Evolutionary conservation across 202 grass and related monocot genomes (phyloP).

Genomic region (Setaria viridis): DNA sequence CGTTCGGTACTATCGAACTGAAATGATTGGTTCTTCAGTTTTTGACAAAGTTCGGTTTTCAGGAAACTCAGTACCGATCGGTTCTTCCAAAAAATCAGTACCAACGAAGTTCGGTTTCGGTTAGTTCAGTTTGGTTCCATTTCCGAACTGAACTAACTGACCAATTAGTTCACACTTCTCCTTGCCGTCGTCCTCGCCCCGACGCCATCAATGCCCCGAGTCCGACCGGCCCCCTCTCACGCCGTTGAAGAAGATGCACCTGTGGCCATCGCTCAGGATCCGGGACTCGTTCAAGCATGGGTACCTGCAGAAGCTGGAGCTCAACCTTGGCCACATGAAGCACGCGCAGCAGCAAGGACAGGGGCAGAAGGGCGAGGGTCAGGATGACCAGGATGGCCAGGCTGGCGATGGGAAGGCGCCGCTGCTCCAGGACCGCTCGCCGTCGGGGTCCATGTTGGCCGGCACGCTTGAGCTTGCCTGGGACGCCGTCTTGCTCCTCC

Average conservation of each 20-base stretch:
- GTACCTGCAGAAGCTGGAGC: conserved; percentile 81
- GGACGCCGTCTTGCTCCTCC: conserved; percentile 66
- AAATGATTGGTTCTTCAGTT: no score
- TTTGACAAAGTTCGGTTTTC: no score
- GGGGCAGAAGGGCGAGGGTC: not conserved
- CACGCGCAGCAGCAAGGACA: conserved; percentile 43
- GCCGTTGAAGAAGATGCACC: conserved; percentile 73
- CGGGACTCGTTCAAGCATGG: conserved; percentile 85
- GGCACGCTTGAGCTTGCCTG: conserved; percentile 41
- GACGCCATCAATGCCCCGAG: not conserved
- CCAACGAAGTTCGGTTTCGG: no score
- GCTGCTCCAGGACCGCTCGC: conserved; percentile 49
- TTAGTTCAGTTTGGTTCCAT: no score
- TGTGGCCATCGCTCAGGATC: conserved; percentile 84
- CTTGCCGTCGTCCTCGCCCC: not conserved
- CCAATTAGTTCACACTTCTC: not conserved
- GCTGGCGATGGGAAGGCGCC: conserved; percentile 38
- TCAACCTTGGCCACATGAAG: conserved; percentile 72
- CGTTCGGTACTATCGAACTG: no score
- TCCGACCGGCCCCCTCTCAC: not conserved
- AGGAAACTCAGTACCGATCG: no score
- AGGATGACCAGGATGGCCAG: not conserved
- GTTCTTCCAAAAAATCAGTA: no score
- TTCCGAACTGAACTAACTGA: no score
- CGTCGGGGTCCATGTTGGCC: conserved; percentile 26